Percentiles rank a stretch among this genome's conserved stretches.
Evolutionary conservation across 176 grass and related monocot genomes (phyloP).

Genomic region (Thinopyrum elongatum): DNA sequence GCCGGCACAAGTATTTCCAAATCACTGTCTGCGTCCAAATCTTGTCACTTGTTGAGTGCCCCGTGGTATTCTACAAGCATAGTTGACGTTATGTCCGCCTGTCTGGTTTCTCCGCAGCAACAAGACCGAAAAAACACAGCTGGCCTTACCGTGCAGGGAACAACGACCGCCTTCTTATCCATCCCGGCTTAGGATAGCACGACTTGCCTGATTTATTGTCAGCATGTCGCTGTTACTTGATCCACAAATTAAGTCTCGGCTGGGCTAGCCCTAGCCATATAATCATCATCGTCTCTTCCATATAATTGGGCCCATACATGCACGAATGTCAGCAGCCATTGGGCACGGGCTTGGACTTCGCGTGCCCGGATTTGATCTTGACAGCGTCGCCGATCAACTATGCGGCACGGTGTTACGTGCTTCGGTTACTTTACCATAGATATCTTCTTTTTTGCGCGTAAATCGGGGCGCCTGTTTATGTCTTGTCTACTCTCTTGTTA

Average conservation of each 20-base stretch:
- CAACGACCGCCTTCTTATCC: not conserved
- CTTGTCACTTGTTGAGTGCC: not conserved
- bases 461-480: not conserved
- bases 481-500: not conserved
- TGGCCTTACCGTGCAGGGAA: not conserved
- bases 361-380: not conserved
- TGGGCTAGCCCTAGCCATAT: not conserved
- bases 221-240: conserved; percentile 38
- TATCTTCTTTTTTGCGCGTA: not conserved
- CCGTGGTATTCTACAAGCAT: not conserved
- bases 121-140: not conserved
- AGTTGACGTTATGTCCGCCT: not conserved
- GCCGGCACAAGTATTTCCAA: not conserved
- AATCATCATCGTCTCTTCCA: not conserved
- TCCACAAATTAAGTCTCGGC: conserved; percentile 5
- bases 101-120: not conserved
- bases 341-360: conserved; percentile 13
- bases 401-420: not conserved
- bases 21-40: not conserved
- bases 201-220: not conserved
- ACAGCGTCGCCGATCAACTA: not conserved
- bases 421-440: not conserved
- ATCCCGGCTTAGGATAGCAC: not conserved
- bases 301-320: conserved; percentile 27
- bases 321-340: conserved; percentile 5